Evolutionary conservation across 2,329 filamentous ascomycete species (phyloP).

Genomic region (Trichophyton mentagrophytes): DNA sequence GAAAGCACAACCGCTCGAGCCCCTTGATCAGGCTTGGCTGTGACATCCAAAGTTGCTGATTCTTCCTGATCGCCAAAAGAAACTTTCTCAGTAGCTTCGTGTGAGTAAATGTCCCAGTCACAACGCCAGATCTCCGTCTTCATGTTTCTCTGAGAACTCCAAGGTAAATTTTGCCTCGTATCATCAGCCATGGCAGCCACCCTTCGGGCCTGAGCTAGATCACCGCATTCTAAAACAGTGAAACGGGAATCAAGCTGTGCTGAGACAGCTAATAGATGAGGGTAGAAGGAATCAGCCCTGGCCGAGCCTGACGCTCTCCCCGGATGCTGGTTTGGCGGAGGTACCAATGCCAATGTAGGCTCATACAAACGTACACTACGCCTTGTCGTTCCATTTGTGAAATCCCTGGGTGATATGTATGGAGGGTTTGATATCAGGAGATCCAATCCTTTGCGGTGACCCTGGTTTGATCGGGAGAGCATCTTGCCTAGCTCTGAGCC

Average conservation of each 20-base stretch:
- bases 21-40: not conserved
- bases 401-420: conserved; percentile 61
- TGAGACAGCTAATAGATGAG: conserved; percentile 20
- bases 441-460: conserved; percentile 24
- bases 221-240: conserved; percentile 28
- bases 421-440: conserved; percentile 81
- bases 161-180: not conserved
- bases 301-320: not conserved
- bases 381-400: conserved; percentile 46
- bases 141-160: not conserved
- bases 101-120: conserved; percentile 2
- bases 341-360: conserved; percentile 66
- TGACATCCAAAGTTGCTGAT: not conserved
- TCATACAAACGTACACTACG: conserved; percentile 72
- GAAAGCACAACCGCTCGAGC: conserved; percentile 13
- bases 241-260: conserved; percentile 18
- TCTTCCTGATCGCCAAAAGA: not conserved
- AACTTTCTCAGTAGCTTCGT: not conserved
- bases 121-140: conserved; percentile 14
- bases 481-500: not conserved
- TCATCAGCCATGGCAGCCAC: conserved; percentile 14
- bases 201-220: conserved; percentile 22
- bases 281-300: conserved; percentile 27
- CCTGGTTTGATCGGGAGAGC: not conserved
- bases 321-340: conserved; percentile 24